A percentile compares a stretch with the other conserved stretches of the same genome.
phyloP scores from a whole-genome alignment of 192 early-diverging fungal genomes.

The Backusella tarrabulga region DNA sequence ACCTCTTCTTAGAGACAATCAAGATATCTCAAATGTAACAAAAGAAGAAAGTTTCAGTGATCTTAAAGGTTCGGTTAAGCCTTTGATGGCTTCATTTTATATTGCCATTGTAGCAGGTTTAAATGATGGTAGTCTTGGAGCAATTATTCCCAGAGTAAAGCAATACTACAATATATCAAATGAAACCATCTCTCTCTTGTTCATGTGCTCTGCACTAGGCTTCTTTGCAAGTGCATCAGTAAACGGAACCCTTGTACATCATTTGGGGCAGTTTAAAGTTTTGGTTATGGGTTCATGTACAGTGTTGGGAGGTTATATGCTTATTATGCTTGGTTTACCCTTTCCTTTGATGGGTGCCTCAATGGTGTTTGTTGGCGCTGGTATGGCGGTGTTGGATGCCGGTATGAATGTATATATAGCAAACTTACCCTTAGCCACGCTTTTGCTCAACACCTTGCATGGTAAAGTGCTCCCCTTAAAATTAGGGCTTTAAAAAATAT shows the following conservation, averaged over 20 bases:
- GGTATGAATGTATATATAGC: slow-evolving; percentile 32
- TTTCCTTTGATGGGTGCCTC: slow-evolving; percentile 26
- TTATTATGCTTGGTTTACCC: slow-evolving; percentile 22
- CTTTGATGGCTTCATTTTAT: slow-evolving; percentile 12
- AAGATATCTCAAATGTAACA: background rate
- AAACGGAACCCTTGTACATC: slow-evolving; percentile 30
- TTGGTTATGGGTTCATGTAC: slow-evolving; percentile 6
- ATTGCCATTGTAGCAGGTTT: slow-evolving; percentile 20
- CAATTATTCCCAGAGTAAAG: slow-evolving; percentile 33
- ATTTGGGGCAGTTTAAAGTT: slow-evolving; percentile 15
- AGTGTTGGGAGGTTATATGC: slow-evolving; percentile 7
- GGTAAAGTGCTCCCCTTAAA: slow-evolving; percentile 17
- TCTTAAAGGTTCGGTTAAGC: background rate
- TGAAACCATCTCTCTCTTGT: slow-evolving; percentile 23
- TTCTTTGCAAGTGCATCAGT: slow-evolving; percentile 21
- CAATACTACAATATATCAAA: slow-evolving; percentile 32
- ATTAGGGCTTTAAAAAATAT: background rate
- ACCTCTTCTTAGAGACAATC: background rate
- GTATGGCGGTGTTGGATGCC: slow-evolving; percentile 31
- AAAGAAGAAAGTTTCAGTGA: slow-evolving; percentile 16
- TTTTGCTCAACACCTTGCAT: slow-evolving; percentile 35
- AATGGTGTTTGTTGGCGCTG: slow-evolving; percentile 27
- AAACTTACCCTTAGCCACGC: slow-evolving; percentile 29
- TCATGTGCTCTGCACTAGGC: slow-evolving; percentile 27
- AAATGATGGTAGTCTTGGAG: slow-evolving; percentile 28